These are phyloP conservation scores for Tetrahymena malaccensis DNA, from an alignment of 73 alveolate genomes.

Conservation along the genomic window DNA sequence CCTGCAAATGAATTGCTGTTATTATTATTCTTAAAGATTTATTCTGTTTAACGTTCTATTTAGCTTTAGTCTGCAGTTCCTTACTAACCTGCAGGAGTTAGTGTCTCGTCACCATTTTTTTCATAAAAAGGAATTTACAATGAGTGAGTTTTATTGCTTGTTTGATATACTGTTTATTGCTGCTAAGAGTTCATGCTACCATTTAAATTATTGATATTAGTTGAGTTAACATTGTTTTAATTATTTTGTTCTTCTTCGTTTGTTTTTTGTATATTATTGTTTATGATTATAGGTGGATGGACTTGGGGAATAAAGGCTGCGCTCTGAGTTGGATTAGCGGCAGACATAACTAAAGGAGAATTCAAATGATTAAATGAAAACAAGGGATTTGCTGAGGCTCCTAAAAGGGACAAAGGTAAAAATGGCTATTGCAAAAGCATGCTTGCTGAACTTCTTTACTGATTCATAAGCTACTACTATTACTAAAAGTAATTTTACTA, in stretches of 20 bases:
- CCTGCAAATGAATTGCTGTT: background rate
- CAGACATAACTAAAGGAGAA: background rate
- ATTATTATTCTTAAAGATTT: background rate
- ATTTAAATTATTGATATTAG: background rate
- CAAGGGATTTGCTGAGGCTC: background rate
- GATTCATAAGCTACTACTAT: background rate
- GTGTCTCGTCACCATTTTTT: background rate
- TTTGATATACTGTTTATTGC: background rate
- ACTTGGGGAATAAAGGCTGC: background rate
- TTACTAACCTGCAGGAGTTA: background rate
- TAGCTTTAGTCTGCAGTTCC: background rate
- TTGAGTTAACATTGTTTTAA: background rate
- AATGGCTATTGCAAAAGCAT: background rate
- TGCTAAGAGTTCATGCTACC: background rate
- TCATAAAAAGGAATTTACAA: background rate
- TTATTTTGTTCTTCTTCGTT: background rate
- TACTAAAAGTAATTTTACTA: background rate
- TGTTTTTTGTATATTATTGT: background rate
- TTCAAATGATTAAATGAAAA: background rate
- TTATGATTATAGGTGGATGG: background rate
- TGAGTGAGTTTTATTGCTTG: background rate
- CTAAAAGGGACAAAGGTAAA: background rate
- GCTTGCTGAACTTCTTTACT: background rate
- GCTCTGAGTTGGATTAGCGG: background rate
- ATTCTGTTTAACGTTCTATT: background rate